Evolutionary conservation across 805 yeast species (phyloP), one percentile per base, ranked within the genome.

Genomic region (Starmerella bacillaris): DNA sequence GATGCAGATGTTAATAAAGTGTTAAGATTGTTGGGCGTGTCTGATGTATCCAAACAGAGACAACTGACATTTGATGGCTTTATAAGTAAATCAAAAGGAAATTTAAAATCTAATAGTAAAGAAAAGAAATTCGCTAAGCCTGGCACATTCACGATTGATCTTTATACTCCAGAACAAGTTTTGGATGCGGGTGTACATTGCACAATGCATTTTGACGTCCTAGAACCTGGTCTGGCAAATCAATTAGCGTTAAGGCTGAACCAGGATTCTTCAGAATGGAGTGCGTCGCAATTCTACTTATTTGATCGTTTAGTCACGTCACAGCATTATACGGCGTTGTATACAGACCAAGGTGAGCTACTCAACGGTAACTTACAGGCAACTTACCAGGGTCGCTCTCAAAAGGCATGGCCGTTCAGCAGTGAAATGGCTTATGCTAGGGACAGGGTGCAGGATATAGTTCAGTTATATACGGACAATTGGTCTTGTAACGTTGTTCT

Each of bases 261-360:
- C 40, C 50, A 57, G 1, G 68, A 65, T 24, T 51, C 59, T 4
- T 45, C 56, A 1, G 37, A 43, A 1, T 70, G 71, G 56, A 45
- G 43, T 1, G 51, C 57, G 6, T 60, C 63, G 18, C 57, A 62
- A 42, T 78, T 78, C 48, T 63, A 67, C 38, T 56, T 78, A 7
- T 77, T 75, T 43, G 82, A 75, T 1, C 67, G 73, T 14, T 51
- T 60, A 34, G 76, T 79, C 34, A 49, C 47, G 5, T 70, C 84
- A 2, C 67, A 68, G n/a, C 82, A 74, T 48, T 50, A 56, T 4
- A 56, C 68, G 2, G 59, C 62, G 3, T 30, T 58, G 7, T 68
- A 61, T 44, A 44, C 58, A 1, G 45, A 47, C 21, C 35, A 54
- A 41, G 19, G 49, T 19, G 31, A 37, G 17, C 32, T 37, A 5